Conservation (phyloP, 768 basidiomycete genomes). For the Russula vinacea region DNA sequence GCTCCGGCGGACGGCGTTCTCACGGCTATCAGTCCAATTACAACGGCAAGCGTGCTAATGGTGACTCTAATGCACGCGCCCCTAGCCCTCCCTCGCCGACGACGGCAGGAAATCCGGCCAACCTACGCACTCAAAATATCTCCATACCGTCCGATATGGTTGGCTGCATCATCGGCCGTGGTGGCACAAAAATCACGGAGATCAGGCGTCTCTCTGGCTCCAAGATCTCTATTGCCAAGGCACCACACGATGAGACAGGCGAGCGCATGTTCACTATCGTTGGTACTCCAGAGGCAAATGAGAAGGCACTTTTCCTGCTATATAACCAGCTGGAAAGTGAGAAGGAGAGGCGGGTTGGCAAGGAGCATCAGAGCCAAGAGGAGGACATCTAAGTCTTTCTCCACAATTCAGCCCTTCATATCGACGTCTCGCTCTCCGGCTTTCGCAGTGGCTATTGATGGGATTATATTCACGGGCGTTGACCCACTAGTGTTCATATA, state of each 20-base stretch:
- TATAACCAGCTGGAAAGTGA: constrained; percentile 97
- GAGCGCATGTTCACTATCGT: constrained; percentile 99
- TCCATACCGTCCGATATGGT: constrained; percentile 99
- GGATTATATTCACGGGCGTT: constrained; percentile 31
- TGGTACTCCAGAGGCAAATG: constrained; percentile 93
- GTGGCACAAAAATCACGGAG: constrained; percentile 97
- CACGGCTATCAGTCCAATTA: constrained; percentile 52
- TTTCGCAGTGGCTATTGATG: constrained; percentile 24
- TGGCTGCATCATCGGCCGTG: constrained; percentile 92
- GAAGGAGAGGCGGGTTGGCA: constrained; percentile 89
- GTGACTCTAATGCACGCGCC: constrained; percentile 50
- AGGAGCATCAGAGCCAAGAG: constrained; percentile 71
- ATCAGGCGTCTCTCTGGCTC: constrained; percentile 97
- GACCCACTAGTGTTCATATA: constrained; percentile 30
- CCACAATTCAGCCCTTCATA: constrained; percentile 18
- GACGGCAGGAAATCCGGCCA: constrained; percentile 52
- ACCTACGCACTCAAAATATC: constrained; percentile 97
- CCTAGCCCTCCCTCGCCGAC: constrained; percentile 53
- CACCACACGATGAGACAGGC: constrained; percentile 98
- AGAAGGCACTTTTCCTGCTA: constrained; percentile 94
- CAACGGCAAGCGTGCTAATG: constrained; percentile 56
- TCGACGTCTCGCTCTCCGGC: constrained; percentile 20
- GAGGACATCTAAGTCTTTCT: constrained; percentile 35
- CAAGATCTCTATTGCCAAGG: constrained; percentile 98
- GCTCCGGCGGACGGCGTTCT: constrained; percentile 49